Base-by-base conservation (phyloP, 352 stramenopile species). In the Phytophthora hybrid region DNA sequence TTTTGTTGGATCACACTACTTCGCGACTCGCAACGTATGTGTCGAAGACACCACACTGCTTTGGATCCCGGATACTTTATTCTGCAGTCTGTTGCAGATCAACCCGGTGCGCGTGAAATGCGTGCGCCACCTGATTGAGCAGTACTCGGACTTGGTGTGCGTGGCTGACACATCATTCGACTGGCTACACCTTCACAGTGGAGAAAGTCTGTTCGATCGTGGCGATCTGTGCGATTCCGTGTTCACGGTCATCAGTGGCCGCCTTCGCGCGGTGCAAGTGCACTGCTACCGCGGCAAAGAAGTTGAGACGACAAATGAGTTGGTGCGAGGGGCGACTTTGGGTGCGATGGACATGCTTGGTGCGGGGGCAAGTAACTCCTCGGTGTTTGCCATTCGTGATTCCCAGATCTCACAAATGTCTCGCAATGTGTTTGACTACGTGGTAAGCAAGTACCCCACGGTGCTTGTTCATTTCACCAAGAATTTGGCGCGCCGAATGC, bases 371-470 rank as follows among this genome's bases (percentile, higher is more conserved):
- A 93, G 87, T 59, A 92, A 93, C 49, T 93, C 88, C 11, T 93
- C 88, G 0, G 90, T 97, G 31, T 95, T 95, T 77, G 88, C 90
- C 4, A 89, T 95, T 57, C 90, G 90, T 32, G 90, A 97, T 64
- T 97, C 87, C 0, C 87, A 95, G 59, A 94, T 97, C 53, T 90
- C 88, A n/a, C 83, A 94, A 56, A 97, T 97, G 90, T 90, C 90
- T 2, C 81, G 89, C 9, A 91, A 89, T 59, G 88, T 97, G 23
- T 95, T 97, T 47, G 90, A 97, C 68, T 97, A 90, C 61, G 78
- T 97, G 18, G 84, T 97, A 55, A 91, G 76, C 54, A 77, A 82
- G 11, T 68, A 88, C 34, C 88, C 90, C 21, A 86, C 75, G 0
- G 90, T 95, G 1, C 64, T 97, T 11, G 70, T 95, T 51, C 86